Base-by-base conservation (phyloP, 768 basidiomycete species). In the Boletus sp. region DNA sequence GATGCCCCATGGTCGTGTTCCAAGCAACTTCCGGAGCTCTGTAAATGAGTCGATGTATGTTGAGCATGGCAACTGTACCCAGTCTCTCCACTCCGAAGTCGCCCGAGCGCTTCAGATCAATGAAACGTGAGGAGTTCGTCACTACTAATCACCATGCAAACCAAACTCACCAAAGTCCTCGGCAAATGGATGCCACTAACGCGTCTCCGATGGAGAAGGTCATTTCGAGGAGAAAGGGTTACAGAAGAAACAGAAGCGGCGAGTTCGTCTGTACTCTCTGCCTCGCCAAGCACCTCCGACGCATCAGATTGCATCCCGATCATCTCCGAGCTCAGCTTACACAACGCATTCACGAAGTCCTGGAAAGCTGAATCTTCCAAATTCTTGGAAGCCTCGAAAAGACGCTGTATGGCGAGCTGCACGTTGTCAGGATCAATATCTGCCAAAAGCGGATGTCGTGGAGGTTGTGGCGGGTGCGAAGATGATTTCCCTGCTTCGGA, bases 1-100 rank as follows among this genome's bases (percentile, higher is more conserved):
- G 80, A 67, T 98, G 95, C 1, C 76, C 77, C 0, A 90, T 94
- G 51, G 89, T 85, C 8, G 85, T 79, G 52, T 88, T 78, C 94
- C 95, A 98, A 3, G 92, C 94, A 11, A 94, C 76, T 12, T 87
- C 85, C 0, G 92, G 85, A 11, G 88, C 80, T n/a, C 87, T 82
- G 59, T 88, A 89, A 47, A 97, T 87, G 17, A 99, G 78, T 4
- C 96, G 86, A 67, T 91, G 85, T 28, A 97, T 86, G 66, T 98
- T 99, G 52, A 92, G 79, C 62, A 85, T 78, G 0, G 88, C 81
- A 10, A 96, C 87, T 1, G 83, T 82, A 9, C 93, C 90, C 24
- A 98, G 76, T 67, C 92, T 92, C 57, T 83, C 83, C 55, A 98
- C 87, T n/a, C 93, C 92, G 75, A 97, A 98, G 60, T 99, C 96